Percentiles rank a stretch among this genome's conserved stretches.
phyloP scores from a whole-genome alignment of 1,284 basidiomycete species.

The Ceratobasidium sp. region DNA sequence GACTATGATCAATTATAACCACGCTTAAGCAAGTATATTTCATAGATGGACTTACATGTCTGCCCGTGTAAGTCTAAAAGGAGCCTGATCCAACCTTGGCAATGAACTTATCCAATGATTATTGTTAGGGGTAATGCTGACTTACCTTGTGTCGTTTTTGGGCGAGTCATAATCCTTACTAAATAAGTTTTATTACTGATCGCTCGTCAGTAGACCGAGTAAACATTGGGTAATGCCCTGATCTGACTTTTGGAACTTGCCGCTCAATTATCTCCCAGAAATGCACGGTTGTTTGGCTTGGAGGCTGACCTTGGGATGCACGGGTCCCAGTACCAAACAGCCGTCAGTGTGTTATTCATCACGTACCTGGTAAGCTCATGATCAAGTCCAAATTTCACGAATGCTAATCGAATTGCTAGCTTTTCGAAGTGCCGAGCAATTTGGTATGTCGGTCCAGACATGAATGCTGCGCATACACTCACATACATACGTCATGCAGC shows the following conservation, averaged over 20 bases:
- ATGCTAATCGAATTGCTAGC: conserved; percentile 15
- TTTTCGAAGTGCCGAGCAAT: conserved; percentile 40
- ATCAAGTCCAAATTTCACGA: neutral
- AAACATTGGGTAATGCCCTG: conserved; percentile 32
- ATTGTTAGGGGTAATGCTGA: conserved; percentile 37
- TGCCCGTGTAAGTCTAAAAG: conserved; percentile 20
- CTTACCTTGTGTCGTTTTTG: conserved; percentile 40
- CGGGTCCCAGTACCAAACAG: conserved; percentile 36
- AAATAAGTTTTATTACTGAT: neutral
- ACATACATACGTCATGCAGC: neutral
- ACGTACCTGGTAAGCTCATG: conserved; percentile 36
- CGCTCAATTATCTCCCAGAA: conserved; percentile 13
- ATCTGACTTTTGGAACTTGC: neutral
- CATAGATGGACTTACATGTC: conserved; percentile 24
- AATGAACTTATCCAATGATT: neutral
- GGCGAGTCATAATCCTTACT: neutral
- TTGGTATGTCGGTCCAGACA: conserved; percentile 22
- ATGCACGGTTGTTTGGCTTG: conserved; percentile 40
- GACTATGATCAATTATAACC: neutral
- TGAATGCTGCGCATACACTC: neutral
- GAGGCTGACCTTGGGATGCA: conserved; percentile 39
- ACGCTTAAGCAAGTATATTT: neutral
- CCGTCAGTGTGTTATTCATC: conserved; percentile 40
- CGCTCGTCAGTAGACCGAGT: conserved; percentile 29
- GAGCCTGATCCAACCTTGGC: neutral